phyloP scores from a whole-genome alignment of 352 stramenopile species.

The Achlya hypogyna region DNA sequence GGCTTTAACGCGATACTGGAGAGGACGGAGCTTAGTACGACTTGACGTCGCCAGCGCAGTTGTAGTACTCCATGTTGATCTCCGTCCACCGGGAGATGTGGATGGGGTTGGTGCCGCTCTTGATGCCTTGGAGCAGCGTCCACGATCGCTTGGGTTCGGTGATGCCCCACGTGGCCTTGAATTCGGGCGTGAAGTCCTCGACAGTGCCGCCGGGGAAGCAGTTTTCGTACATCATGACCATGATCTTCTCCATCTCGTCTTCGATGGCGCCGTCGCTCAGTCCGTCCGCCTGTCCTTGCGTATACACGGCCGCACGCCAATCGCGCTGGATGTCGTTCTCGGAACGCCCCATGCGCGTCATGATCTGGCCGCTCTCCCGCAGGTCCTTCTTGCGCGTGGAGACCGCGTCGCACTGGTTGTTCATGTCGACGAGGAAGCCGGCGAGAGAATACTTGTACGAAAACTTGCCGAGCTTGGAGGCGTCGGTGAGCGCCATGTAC shows the following conservation, averaged over 20 bases:
- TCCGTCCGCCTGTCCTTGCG: not conserved
- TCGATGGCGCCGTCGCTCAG: not conserved
- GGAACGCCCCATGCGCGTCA: not conserved
- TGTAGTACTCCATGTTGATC: constrained; percentile 5
- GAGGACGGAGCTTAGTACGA: not conserved
- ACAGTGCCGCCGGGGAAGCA: not conserved
- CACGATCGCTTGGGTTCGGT: not conserved
- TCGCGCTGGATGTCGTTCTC: not conserved
- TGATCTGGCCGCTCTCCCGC: not conserved
- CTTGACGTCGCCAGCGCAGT: not conserved
- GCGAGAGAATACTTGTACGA: constrained; percentile 53
- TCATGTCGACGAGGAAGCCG: not conserved
- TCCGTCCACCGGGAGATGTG: not conserved
- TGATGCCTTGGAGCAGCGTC: constrained; percentile 8
- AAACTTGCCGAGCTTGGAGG: constrained; percentile 53
- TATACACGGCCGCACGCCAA: not conserved
- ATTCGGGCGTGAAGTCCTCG: not conserved
- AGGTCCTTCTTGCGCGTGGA: not conserved
- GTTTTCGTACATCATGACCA: not conserved
- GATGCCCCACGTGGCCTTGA: constrained; percentile 6
- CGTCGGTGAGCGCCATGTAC: constrained; percentile 52
- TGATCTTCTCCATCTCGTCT: constrained; percentile 3
- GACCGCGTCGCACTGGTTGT: not conserved
- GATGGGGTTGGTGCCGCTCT: not conserved
- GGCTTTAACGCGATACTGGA: too few species aligned